These are phyloP conservation scores for Lentinula sp. DNA, from an alignment of 768 basidiomycete genomes.

Conservation along the genomic window DNA sequence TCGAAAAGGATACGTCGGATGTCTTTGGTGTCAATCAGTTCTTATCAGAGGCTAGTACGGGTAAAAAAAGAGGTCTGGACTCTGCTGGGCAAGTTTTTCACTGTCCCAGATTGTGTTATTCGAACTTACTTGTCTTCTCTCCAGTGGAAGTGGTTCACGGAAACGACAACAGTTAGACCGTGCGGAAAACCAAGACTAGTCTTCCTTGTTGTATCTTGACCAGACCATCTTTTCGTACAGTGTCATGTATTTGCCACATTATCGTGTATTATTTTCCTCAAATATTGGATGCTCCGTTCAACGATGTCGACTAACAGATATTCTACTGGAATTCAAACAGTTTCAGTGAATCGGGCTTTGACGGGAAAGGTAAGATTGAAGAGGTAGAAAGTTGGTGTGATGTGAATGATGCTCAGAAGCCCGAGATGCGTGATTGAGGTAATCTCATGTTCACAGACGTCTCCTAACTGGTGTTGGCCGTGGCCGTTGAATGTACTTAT, in stretches of 20 bases:
- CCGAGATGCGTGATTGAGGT: constrained; percentile 13
- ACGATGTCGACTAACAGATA: constrained; percentile 8
- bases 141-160: constrained; percentile 37
- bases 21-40: constrained; percentile 97
- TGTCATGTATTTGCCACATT: neutral
- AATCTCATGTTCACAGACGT: constrained; percentile 16
- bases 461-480: constrained; percentile 8
- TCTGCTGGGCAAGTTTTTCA: constrained; percentile 53
- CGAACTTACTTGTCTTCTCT: constrained; percentile 1
- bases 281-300: no score
- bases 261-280: no score
- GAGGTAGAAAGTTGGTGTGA: constrained; percentile 14
- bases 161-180: constrained; percentile 50
- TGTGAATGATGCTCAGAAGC: neutral
- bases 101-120: neutral
- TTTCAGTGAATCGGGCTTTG: constrained; percentile 12
- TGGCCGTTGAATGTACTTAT: no score
- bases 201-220: neutral
- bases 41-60: constrained; percentile 93
- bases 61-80: constrained; percentile 85
- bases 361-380: constrained; percentile 12
- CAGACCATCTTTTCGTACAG: constrained; percentile 1
- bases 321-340: constrained; percentile 11
- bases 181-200: neutral
- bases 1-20: constrained; percentile 97